Conservation (phyloP, 495 filamentous ascomycete genomes). For the Penicillium mononematosum region DNA sequence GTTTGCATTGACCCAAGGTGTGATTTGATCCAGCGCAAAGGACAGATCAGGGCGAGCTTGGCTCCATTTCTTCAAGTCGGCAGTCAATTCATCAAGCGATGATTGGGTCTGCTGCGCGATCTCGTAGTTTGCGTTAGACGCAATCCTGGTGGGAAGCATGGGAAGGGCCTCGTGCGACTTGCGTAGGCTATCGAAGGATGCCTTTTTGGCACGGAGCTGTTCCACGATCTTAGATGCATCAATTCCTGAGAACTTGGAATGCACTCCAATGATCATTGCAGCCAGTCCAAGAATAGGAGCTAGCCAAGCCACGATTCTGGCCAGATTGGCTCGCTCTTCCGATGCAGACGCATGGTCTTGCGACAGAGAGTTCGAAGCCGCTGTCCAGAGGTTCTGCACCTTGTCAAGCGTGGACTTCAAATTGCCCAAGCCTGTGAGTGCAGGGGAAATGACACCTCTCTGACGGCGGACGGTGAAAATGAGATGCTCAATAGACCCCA, state of each 20-base stretch:
- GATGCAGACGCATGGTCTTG: slow-evolving; percentile 24
- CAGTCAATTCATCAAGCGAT: slow-evolving; percentile 44
- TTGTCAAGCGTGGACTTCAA: slow-evolving; percentile 39
- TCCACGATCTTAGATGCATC: slow-evolving; percentile 41
- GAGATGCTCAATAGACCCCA: slow-evolving; percentile 80
- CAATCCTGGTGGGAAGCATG: slow-evolving; percentile 53
- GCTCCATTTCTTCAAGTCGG: slow-evolving; percentile 42
- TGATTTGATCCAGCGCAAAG: slow-evolving; percentile 62
- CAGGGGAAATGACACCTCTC: slow-evolving; percentile 51
- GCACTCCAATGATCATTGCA: slow-evolving; percentile 51
- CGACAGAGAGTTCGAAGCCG: slow-evolving; percentile 30
- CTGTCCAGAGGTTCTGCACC: slow-evolving; percentile 45
- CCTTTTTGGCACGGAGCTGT: slow-evolving; percentile 50
- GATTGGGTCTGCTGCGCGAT: slow-evolving; percentile 45
- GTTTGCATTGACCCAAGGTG: slow-evolving; percentile 41
- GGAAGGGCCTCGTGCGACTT: slow-evolving; percentile 49
- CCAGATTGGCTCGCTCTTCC: slow-evolving; percentile 21
- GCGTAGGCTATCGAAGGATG: slow-evolving; percentile 40
- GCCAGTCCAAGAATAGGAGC: slow-evolving; percentile 48
- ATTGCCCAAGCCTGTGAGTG: slow-evolving; percentile 36
- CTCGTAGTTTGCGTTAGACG: slow-evolving; percentile 42
- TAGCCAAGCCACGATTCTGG: slow-evolving; percentile 47
- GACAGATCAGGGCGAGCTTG: slow-evolving; percentile 55
- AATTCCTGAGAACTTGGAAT: slow-evolving; percentile 57
- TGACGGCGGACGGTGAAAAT: slow-evolving; percentile 67